These are phyloP conservation scores for Gardenia jasminoides DNA, from an alignment of 257 asterid genomes.

Conservation along the genomic window DNA sequence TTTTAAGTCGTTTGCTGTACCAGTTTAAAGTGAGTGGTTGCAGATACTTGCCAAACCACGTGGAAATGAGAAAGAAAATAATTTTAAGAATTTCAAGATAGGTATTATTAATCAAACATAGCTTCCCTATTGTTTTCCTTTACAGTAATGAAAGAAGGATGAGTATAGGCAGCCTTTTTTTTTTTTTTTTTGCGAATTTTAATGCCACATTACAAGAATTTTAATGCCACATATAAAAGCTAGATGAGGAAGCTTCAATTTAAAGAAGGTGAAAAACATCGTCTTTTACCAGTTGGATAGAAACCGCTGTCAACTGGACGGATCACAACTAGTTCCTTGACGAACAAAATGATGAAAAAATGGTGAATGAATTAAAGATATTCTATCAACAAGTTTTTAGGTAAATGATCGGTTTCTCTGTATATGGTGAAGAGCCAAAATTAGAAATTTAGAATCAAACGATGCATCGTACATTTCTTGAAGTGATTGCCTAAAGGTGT, in stretches of 20 bases:
- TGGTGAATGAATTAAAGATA: neutral
- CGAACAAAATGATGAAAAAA: neutral
- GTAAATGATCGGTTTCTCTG: neutral
- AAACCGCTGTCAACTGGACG: neutral
- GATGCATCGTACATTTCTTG: neutral
- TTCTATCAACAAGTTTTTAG: neutral
- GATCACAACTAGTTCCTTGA: neutral
- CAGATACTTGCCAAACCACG: too few relatives aligned
- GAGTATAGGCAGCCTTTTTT: neutral
- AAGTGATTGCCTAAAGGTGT: neutral
- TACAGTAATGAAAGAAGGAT: neutral
- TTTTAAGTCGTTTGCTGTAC: neutral
- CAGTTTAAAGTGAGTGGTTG: neutral
- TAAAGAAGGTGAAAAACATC: neutral
- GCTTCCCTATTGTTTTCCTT: neutral
- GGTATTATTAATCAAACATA: too few relatives aligned
- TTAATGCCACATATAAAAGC: neutral
- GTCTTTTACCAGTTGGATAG: neutral
- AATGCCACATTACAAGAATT: neutral
- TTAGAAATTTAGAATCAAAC: neutral
- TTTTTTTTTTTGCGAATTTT: too few relatives aligned
- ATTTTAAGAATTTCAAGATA: too few relatives aligned
- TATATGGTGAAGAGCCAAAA: neutral
- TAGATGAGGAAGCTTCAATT: neutral
- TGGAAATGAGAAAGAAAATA: too few relatives aligned